These are phyloP conservation scores for Lactarius sp. DNA, from an alignment of 768 basidiomycete genomes.

Conservation along the genomic window DNA sequence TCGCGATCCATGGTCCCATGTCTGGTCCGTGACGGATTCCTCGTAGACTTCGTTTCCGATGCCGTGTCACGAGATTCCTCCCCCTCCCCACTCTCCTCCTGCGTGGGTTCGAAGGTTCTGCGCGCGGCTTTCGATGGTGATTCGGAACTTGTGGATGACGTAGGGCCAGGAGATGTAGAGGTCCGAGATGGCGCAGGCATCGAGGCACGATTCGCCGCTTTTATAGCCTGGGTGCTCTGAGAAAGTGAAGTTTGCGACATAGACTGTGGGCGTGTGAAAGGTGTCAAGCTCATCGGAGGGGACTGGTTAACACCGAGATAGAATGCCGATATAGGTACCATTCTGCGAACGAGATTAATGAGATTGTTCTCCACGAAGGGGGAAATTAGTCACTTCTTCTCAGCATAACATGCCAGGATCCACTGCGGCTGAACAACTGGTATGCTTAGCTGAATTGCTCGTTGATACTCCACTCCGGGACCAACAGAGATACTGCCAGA, in stretches of 20 bases:
- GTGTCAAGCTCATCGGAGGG: conserved; percentile 37
- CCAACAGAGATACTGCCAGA: conserved; percentile 49
- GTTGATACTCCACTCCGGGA: conserved; percentile 86
- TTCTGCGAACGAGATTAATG: conserved; percentile 40
- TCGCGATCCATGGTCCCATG: conserved; percentile 74
- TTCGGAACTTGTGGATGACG: conserved; percentile 36
- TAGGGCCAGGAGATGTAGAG: conserved; percentile 37
- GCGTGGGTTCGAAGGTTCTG: conserved; percentile 44
- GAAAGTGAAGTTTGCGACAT: conserved; percentile 66
- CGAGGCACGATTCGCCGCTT: conserved; percentile 53
- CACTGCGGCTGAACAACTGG: conserved; percentile 94
- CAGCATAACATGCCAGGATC: conserved; percentile 83
- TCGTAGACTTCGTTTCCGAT: conserved; percentile 28
- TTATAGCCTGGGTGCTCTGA: conserved; percentile 30
- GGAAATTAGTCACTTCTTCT: conserved; percentile 60
- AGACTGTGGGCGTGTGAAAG: conserved; percentile 58
- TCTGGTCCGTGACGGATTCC: conserved; percentile 31
- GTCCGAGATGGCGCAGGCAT: conserved; percentile 57
- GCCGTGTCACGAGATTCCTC: conserved; percentile 29
- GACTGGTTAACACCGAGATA: conserved; percentile 70
- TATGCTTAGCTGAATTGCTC: conserved; percentile 90
- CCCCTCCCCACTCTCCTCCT: conserved; percentile 44
- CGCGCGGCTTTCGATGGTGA: conserved; percentile 14
- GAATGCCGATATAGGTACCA: conserved; percentile 80
- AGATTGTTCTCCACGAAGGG: neutral